These are phyloP conservation scores for Pythium phragmitis DNA, from an alignment of 352 stramenopile species.

Conservation along the genomic window DNA sequence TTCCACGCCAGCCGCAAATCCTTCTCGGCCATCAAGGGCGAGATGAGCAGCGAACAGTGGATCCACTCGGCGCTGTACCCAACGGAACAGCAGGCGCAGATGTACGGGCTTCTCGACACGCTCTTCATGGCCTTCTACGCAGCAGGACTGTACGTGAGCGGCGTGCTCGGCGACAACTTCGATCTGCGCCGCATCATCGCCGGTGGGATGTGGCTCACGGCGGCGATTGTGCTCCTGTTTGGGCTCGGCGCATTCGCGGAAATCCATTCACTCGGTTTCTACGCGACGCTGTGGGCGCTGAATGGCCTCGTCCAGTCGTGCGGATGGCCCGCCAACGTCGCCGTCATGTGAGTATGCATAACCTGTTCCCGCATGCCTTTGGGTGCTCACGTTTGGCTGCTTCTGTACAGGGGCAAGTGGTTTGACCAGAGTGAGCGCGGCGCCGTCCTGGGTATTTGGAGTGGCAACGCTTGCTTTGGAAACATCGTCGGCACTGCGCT, in stretches of 20 bases:
- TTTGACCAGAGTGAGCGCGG: constrained; percentile 75
- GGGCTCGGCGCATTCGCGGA: constrained; percentile 56
- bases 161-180: constrained; percentile 66
- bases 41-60: constrained; percentile 79
- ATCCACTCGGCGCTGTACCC: constrained; percentile 64
- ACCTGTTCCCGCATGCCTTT: background rate
- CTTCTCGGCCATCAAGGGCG: constrained; percentile 81
- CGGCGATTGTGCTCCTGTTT: constrained; percentile 55
- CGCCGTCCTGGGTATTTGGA: constrained; percentile 94
- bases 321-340: constrained; percentile 73
- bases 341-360: constrained; percentile 65
- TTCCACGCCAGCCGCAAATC: constrained; percentile 79
- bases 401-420: constrained; percentile 92
- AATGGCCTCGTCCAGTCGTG: constrained; percentile 84
- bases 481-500: constrained; percentile 94
- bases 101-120: constrained; percentile 80
- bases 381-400: background rate
- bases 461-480: constrained; percentile 95
- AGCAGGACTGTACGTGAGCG: constrained; percentile 69
- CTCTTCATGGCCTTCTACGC: constrained; percentile 84
- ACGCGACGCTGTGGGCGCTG: constrained; percentile 64
- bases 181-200: constrained; percentile 71
- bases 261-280: constrained; percentile 70
- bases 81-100: constrained; percentile 63
- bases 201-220: constrained; percentile 68